A percentile compares a stretch with the other conserved stretches of the same genome.
Conservation (phyloP, 2,329 filamentous ascomycete genomes). For the Exophiala lecanii-corni region DNA sequence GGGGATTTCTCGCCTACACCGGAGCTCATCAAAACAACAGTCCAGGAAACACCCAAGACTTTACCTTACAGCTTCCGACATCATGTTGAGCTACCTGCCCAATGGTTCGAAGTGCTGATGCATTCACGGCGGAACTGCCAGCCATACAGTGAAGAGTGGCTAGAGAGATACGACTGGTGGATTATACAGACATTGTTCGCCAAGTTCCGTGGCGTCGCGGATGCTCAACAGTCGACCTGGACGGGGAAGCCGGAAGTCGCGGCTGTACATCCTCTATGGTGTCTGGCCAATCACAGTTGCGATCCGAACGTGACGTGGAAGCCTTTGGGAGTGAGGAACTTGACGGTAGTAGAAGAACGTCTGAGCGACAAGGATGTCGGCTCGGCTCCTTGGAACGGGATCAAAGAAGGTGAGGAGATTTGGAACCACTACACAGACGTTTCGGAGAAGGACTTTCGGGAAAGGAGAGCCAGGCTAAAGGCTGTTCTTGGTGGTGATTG, state of each 20-base stretch:
- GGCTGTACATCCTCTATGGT: conserved; percentile 94
- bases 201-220: conserved; percentile 90
- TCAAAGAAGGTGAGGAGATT: conserved; percentile 77
- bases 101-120: conserved; percentile 52
- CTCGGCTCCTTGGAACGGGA: conserved; percentile 51
- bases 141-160: conserved; percentile 44
- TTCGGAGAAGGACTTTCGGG: conserved; percentile 69
- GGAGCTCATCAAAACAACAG: conserved; percentile 25
- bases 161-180: conserved; percentile 44
- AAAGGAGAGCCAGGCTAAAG: conserved; percentile 81
- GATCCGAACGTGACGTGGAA: conserved; percentile 94
- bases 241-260: conserved; percentile 85
- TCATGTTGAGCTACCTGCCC: conserved; percentile 55
- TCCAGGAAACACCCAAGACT: conserved; percentile 28
- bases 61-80: conserved; percentile 59
- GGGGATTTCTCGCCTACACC: conserved; percentile 51
- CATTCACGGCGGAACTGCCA: conserved; percentile 41
- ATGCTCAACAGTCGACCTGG: conserved; percentile 69
- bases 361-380: conserved; percentile 11
- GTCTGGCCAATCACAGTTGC: conserved; percentile 92
- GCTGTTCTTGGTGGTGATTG: conserved; percentile 87
- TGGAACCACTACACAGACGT: conserved; percentile 96
- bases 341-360: conserved; percentile 18
- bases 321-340: conserved; percentile 44
- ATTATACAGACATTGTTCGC: conserved; percentile 86